Percentiles rank a stretch among this genome's conserved stretches.
Evolutionary conservation across 2,329 filamentous ascomycete genomes (phyloP).

Genomic region (Pestalotiopsis sp.): DNA sequence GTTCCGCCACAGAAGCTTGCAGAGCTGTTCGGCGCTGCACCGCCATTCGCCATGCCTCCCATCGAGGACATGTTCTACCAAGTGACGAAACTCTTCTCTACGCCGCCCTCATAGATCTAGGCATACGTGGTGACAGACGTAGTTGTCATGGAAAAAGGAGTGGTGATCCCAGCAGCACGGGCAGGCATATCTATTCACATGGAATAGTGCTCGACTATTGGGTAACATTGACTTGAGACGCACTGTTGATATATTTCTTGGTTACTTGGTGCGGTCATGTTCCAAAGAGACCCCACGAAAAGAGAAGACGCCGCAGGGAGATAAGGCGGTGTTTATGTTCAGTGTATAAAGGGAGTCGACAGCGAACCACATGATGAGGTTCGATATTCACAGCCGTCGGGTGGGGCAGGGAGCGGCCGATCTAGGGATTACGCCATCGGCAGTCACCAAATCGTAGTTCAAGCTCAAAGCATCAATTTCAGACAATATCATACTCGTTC

Average conservation of each 20-base stretch:
- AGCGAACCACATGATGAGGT: background rate
- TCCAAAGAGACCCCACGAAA: background rate
- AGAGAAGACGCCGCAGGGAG: background rate
- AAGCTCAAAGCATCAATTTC: background rate
- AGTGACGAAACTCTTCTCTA: constrained; percentile 65
- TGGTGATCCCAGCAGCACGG: background rate
- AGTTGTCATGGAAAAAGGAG: background rate
- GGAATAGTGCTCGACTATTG: background rate
- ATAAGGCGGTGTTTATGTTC: background rate
- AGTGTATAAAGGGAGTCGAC: background rate
- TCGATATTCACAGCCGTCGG: background rate
- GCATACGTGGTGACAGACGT: background rate
- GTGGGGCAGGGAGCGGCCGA: constrained; percentile 1
- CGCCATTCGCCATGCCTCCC: constrained; percentile 69
- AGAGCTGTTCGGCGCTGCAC: constrained; percentile 69
- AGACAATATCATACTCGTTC: background rate
- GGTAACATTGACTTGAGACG: background rate
- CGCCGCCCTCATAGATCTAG: constrained; percentile 47
- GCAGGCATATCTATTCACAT: background rate
- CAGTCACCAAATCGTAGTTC: background rate
- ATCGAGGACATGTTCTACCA: constrained; percentile 77
- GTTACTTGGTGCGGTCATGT: background rate
- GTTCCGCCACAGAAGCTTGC: constrained; percentile 69
- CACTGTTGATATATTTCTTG: background rate
- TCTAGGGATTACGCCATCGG: constrained; percentile 14